A percentile compares a stretch with the other conserved stretches of the same genome.
phyloP scores from a whole-genome alignment of 2,329 filamentous ascomycete genomes.

The Pseudocercospora macadamiae region DNA sequence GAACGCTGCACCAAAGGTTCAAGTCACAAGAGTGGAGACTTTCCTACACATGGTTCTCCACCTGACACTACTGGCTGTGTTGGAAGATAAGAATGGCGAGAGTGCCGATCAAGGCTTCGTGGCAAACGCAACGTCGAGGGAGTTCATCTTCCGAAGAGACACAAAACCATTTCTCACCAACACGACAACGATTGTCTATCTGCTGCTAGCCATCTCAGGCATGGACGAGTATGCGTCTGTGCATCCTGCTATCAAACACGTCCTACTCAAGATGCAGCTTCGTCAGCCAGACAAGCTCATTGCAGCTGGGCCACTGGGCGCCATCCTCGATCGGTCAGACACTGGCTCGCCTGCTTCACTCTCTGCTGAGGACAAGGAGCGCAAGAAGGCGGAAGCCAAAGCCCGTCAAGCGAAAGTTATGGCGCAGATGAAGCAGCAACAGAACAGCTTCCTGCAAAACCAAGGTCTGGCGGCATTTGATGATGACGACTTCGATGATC shows the following conservation, averaged over 20 bases:
- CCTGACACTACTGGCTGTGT: conserved; percentile 78
- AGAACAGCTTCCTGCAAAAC: conserved; percentile 89
- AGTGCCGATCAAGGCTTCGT: conserved; percentile 29
- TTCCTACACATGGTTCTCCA: conserved; percentile 92
- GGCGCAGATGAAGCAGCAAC: conserved; percentile 97
- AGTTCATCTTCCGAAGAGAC: conserved; percentile 14
- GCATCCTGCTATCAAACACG: conserved; percentile 79
- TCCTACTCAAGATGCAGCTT: conserved; percentile 83
- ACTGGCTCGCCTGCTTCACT: conserved; percentile 77
- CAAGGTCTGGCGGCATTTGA: conserved; percentile 90
- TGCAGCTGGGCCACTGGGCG: conserved; percentile 57
- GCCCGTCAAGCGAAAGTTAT: conserved; percentile 92
- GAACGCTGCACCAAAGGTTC: conserved; percentile 71
- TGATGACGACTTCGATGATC: conserved; percentile 74
- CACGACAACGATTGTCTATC: conserved; percentile 54
- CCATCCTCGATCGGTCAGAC: conserved; percentile 77
- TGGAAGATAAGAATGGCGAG: conserved; percentile 65
- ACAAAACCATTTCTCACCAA: neutral
- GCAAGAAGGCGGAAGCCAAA: conserved; percentile 86
- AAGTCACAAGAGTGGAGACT: conserved; percentile 80
- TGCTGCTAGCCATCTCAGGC: conserved; percentile 50
- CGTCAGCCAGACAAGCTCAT: conserved; percentile 76
- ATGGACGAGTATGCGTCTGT: conserved; percentile 80
- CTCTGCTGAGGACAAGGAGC: conserved; percentile 67
- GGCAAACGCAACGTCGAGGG: conserved; percentile 27